These are phyloP conservation scores for Petrea volubilis DNA, from an alignment of 257 asterid species.

Conservation along the genomic window DNA sequence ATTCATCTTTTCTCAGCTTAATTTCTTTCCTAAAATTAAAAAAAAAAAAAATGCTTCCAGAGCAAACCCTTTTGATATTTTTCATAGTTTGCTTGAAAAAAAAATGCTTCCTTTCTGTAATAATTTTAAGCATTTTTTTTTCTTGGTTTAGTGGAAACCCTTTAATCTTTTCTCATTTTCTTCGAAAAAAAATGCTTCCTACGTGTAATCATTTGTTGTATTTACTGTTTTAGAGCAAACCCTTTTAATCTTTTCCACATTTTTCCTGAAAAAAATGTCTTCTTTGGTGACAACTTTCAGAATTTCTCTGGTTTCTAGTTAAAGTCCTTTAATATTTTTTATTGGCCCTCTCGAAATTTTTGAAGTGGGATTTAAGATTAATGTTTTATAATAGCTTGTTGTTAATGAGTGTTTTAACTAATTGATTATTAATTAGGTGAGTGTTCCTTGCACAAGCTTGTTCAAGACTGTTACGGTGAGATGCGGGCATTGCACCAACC, in stretches of 20 bases:
- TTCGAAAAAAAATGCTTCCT: neutral
- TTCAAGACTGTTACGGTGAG: conserved; percentile 95
- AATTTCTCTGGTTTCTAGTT: no score
- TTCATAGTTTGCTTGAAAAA: neutral
- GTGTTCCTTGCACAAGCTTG: conserved; percentile 90
- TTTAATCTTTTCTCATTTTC: neutral
- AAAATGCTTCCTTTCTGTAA: neutral
- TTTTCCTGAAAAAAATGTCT: no score
- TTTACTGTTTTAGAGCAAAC: neutral
- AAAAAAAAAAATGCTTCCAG: neutral
- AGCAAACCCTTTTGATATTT: neutral
- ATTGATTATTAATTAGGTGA: conserved; percentile 49
- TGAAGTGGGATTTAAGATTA: neutral
- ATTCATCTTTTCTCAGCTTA: neutral
- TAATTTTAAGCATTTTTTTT: neutral
- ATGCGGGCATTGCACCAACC: conserved; percentile 98
- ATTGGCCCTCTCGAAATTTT: neutral
- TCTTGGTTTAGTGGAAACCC: neutral
- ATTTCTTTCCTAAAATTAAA: no score
- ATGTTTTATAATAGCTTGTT: neutral
- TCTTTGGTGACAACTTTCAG: no score
- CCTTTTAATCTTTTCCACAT: neutral
- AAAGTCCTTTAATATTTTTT: no score
- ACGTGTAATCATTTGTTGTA: neutral
- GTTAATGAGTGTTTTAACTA: neutral